Percentiles rank a stretch among this genome's conserved stretches.
These are phyloP conservation scores for Hordeum marinum DNA, from an alignment of 176 grass and related monocot genomes.

Conservation along the genomic window DNA sequence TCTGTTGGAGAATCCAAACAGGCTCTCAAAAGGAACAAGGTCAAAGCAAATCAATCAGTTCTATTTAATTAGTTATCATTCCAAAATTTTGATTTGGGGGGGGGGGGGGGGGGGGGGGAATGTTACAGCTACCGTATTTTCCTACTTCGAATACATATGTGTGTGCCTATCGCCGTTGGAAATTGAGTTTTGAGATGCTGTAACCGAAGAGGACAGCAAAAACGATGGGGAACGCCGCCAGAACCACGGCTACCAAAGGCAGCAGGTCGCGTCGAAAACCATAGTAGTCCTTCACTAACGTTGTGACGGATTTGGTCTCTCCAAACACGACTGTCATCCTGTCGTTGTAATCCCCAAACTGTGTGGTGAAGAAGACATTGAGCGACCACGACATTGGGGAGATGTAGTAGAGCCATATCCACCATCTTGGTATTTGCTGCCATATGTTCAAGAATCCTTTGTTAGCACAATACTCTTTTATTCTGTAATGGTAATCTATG, in stretches of 20 bases:
- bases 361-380: constrained; percentile 62
- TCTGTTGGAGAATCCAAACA: too few relatives aligned
- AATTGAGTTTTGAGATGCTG: constrained; percentile 62
- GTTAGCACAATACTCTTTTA: background rate
- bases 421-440: constrained; percentile 89
- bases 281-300: constrained; percentile 60
- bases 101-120: too few relatives aligned
- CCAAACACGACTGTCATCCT: constrained; percentile 32
- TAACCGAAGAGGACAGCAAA: constrained; percentile 63
- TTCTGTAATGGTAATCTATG: background rate
- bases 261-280: constrained; percentile 47
- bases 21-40: too few relatives aligned
- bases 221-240: constrained; percentile 38
- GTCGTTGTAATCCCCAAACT: constrained; percentile 46
- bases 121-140: too few relatives aligned
- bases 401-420: constrained; percentile 71
- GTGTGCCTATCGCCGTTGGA: constrained; percentile 46
- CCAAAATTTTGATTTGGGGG: too few relatives aligned
- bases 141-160: too few relatives aligned
- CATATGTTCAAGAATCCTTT: background rate
- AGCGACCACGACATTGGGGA: constrained; percentile 58
- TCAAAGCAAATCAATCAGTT: too few relatives aligned
- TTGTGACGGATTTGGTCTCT: constrained; percentile 44
- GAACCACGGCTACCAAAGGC: constrained; percentile 34
- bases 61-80: too few relatives aligned